phyloP scores from a whole-genome alignment of 306 rosid species.

The Medicago truncatula region MtrunA17r5.0-ANR NC_053049.1:46668501-46669000 shows the following conservation, averaged over 20 bases:
- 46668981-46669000: slow-evolving; percentile 9
- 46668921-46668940: slow-evolving; percentile 30
- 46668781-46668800: slow-evolving; percentile 99
- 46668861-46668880: slow-evolving; percentile 10
- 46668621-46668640: slow-evolving; percentile 95
- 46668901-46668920: neutral
- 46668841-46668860: slow-evolving; percentile 20
- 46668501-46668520: slow-evolving; percentile 14
- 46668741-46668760: slow-evolving; percentile 96
- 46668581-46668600: slow-evolving; percentile 95
- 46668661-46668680: slow-evolving; percentile 40
- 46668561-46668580: slow-evolving; percentile 97
- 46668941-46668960: slow-evolving; percentile 3
- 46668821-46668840: slow-evolving; percentile 13
- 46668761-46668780: slow-evolving; percentile 95
- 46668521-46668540: slow-evolving; percentile 20
- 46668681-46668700: slow-evolving; percentile 34
- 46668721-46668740: slow-evolving; percentile 91
- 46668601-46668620: slow-evolving; percentile 99
- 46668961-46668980: slow-evolving; percentile 5
- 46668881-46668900: neutral
- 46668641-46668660: slow-evolving; percentile 73
- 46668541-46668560: slow-evolving; percentile 35
- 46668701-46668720: slow-evolving; percentile 70
- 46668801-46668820: slow-evolving; percentile 58